Evolutionary conservation across 352 stramenopile species (phyloP), one percentile per base, ranked within the genome.

Genomic region (Stephanocyclus meneghinianus): DNA sequence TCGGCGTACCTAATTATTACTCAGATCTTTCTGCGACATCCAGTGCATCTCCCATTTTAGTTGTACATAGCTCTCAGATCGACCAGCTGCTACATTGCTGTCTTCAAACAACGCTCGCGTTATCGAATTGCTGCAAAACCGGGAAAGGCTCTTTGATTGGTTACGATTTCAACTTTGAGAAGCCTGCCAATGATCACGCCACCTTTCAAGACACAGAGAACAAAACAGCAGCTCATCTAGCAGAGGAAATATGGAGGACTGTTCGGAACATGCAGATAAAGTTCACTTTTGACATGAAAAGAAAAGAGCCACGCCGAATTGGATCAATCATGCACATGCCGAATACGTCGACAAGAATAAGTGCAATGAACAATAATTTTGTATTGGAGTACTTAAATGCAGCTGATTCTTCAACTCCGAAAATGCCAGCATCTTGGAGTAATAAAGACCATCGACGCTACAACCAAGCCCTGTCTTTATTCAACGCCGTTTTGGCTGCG

Each of bases 361-460:
- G 9, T 35, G 51, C n/a, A 29, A n/a, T 55, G 15, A n/a, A 55
- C 47, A 55, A 55, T 21, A 4, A 15, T 55, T n/a, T 21, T 21
- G 10, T 26, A 32, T n/a, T 35, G 15, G 50, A 55, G 16, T 51
- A 69, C 47, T 47, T 47, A 8, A 44, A 40, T 29, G 37, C 32
- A 50, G 26, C 59, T 15, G 30, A 11, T 26, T 32, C 48, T 55
- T 29, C 26, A 29, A 18, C 40, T 29, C n/a, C n/a, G 5, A 21
- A 18, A 16, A 30, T n/a, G 30, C 44, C 13, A 18, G 37, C 61
- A 13, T 64, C 11, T 11, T 84, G 63, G 77, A 76, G 32, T 56
- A 26, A 51, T 42, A 84, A 75, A 68, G 71, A 84, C 73, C 64
- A 69, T 59, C 56, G 71, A n/a, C 71, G 77, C 1, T 80, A 84